Evolutionary conservation across 2,329 filamentous ascomycete species (phyloP).

Genomic region (Elsinoe ampelina): DNA sequence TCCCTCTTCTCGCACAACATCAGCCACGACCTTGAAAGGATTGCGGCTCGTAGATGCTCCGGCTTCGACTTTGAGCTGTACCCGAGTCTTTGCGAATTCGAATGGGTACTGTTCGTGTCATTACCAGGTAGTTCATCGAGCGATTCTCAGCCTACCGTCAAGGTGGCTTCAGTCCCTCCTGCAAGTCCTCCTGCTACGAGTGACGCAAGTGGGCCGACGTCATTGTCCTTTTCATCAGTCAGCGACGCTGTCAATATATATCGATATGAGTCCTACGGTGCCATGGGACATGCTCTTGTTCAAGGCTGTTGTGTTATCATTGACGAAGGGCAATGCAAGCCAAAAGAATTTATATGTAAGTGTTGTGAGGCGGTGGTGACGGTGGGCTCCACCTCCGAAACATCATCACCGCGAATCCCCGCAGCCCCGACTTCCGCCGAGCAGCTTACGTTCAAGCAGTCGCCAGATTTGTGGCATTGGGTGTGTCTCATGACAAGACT

Average conservation of each 20-base stretch:
- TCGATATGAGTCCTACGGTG: neutral
- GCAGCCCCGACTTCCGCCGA: no score
- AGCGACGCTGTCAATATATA: neutral
- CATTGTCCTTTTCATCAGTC: neutral
- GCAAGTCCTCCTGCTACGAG: slow-evolving; percentile 29
- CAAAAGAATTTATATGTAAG: no score
- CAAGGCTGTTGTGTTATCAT: no score
- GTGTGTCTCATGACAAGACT: no score
- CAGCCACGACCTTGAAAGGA: slow-evolving; percentile 47
- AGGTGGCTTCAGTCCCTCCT: slow-evolving; percentile 27
- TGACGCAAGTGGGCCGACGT: slow-evolving; percentile 24
- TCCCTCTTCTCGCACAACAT: slow-evolving; percentile 49
- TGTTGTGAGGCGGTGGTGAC: no score
- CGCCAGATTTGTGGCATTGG: no score
- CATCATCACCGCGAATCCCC: no score
- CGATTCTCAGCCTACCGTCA: slow-evolving; percentile 20
- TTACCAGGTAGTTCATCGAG: neutral
- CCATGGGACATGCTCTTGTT: slow-evolving; percentile 3
- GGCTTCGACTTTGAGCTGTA: slow-evolving; percentile 44
- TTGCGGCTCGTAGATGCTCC: slow-evolving; percentile 42
- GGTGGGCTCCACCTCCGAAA: no score
- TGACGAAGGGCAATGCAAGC: no score
- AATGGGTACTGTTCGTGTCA: slow-evolving; percentile 44
- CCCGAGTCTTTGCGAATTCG: slow-evolving; percentile 58
- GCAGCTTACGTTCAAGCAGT: no score